Evolutionary conservation across 1,139 yeast genomes (phyloP).

Genomic region (Yarrowia galli): DNA sequence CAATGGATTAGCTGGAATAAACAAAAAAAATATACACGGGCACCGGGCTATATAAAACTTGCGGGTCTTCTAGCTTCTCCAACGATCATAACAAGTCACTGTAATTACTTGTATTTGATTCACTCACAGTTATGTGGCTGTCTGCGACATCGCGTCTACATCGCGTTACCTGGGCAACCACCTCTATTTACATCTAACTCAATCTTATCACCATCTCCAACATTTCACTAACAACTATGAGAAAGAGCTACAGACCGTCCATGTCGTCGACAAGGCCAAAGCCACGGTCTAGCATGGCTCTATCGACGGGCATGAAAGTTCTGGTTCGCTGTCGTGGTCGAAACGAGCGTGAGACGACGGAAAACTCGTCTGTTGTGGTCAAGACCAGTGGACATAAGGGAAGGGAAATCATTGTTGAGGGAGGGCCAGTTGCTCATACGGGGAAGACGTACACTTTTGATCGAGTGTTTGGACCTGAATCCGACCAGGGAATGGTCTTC

Average conservation of each 20-base stretch:
- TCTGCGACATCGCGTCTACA: background rate
- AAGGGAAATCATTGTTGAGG: conserved; percentile 48
- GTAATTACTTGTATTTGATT: too few relatives aligned
- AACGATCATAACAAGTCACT: too few relatives aligned
- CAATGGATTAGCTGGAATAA: too few relatives aligned
- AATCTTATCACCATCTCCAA: conserved; percentile 15
- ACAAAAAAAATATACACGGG: too few relatives aligned
- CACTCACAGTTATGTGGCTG: background rate
- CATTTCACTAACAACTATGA: conserved; percentile 23
- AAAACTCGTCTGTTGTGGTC: conserved; percentile 77
- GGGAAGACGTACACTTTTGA: conserved; percentile 67
- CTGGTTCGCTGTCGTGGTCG: conserved; percentile 90
- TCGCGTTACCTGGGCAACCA: conserved; percentile 31
- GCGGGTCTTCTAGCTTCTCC: too few relatives aligned
- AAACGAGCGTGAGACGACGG: conserved; percentile 69
- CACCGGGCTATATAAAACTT: too few relatives aligned
- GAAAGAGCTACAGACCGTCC: conserved; percentile 31
- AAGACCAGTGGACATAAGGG: conserved; percentile 45
- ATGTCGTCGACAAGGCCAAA: conserved; percentile 10
- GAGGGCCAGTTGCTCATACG: conserved; percentile 46
- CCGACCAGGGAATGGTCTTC: conserved; percentile 66
- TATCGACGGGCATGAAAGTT: conserved; percentile 53
- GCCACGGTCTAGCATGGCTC: conserved; percentile 10
- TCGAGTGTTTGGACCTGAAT: conserved; percentile 73
- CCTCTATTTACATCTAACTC: conserved; percentile 36